Base-by-base conservation (phyloP, 768 basidiomycete genomes). In the Naganishia friedmannii region DNA sequence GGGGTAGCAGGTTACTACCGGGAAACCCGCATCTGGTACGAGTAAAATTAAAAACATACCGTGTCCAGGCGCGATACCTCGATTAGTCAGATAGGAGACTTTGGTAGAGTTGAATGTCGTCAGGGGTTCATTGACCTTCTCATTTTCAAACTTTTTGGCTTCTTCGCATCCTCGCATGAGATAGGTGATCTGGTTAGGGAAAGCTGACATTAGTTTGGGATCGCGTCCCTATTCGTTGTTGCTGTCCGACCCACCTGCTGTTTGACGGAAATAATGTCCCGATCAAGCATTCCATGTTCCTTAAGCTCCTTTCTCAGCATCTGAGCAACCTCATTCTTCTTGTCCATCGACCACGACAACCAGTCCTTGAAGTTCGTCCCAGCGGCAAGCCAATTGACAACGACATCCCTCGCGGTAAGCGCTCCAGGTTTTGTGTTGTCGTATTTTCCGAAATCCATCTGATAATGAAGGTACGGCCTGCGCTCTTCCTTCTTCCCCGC, bases 121-220 rank as follows among this genome's bases (percentile, higher is more conserved):
- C 26, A 39, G 42, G 46, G 23, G 60, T 46, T 45, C 42, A 51
- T 51, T 12, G n/a, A 51, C 23, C n/a, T 51, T 42, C 15, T 63
- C 60, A 42, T 37, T 45, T 45, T 63, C 60, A 29, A 46, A 63
- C 39, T 42, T 42, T 19, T 63, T 63, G 23, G 60, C 60, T 15
- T 63, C 60, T 63, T 63, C 60, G 17, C 60, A 63, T 2, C 60
- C 60, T 29, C 42, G 39, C 60, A 63, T 63, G 23, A 63, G 39
- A 21, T 46, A 42, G 7, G 37, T 42, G n/a, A 63, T 63, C 60
- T 63, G 26, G 28, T 12, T 29, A 13, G 39, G 7, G 2, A 12
- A 7, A n/a, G 23, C 3, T 13, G 23, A 2, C 3, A n/a, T 51
- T 51, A 51, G 48, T 37, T 12, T 12, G 34, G 34, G 4, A 37